phyloP scores from a whole-genome alignment of 495 filamentous ascomycete genomes.

The Tuber microsphaerosporum region DNA sequence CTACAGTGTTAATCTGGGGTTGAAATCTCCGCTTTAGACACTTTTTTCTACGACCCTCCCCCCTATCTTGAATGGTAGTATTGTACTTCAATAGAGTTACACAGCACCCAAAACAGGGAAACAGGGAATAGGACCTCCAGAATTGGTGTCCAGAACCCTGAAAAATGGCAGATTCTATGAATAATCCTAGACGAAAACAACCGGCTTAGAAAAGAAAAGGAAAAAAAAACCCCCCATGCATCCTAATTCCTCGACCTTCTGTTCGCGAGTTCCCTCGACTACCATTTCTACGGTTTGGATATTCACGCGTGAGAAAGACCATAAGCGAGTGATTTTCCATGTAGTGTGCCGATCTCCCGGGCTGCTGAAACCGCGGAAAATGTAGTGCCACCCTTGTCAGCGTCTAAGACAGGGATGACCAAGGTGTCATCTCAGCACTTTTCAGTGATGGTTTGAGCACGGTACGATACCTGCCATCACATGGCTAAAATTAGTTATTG shows the following conservation, averaged over 20 bases:
- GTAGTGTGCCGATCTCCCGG: not conserved
- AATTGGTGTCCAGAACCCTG: not conserved
- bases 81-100: not conserved
- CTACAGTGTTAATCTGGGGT: not conserved
- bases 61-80: not conserved
- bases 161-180: not conserved
- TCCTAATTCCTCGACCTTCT: not conserved
- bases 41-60: not conserved
- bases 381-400: too few species aligned
- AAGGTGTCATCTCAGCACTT: too few species aligned
- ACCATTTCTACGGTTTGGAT: not conserved
- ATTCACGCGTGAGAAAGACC: not conserved
- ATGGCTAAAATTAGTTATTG: too few species aligned
- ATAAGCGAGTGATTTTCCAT: not conserved
- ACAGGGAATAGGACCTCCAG: not conserved
- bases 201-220: not conserved
- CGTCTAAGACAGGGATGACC: too few species aligned
- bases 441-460: too few species aligned
- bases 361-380: too few species aligned
- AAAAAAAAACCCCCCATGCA: not conserved
- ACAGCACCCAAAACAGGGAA: not conserved
- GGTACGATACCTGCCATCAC: too few species aligned
- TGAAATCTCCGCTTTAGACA: not conserved
- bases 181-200: not conserved
- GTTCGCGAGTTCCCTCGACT: not conserved